Conservation (phyloP, 257 asterid genomes). For the Galeopsis tetrahit region DNA sequence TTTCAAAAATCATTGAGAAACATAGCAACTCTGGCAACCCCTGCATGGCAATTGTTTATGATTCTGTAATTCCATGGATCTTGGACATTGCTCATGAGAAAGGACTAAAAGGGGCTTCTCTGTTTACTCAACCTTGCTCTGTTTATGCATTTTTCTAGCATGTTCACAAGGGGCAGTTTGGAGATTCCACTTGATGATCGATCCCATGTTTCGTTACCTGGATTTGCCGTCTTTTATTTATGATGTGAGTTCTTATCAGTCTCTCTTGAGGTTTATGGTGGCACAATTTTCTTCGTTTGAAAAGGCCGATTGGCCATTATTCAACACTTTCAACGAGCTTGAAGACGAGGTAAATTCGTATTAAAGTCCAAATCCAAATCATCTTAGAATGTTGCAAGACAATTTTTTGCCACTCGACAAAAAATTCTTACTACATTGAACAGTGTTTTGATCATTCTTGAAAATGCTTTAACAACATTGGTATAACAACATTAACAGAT, state of each 20-base stretch:
- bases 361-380: background rate
- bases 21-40: constrained; percentile 12
- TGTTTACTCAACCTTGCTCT: constrained; percentile 45
- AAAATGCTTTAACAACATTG: constrained; percentile 2
- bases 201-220: constrained; percentile 35
- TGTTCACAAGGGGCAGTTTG: constrained; percentile 33
- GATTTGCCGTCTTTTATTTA: constrained; percentile 51
- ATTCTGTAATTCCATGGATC: constrained; percentile 41
- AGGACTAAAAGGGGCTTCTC: constrained; percentile 48
- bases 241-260: constrained; percentile 26
- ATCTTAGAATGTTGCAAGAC: background rate
- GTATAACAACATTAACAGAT: constrained; percentile 28
- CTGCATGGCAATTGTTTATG: constrained; percentile 37
- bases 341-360: constrained; percentile 49
- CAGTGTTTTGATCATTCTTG: background rate
- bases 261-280: constrained; percentile 28
- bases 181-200: constrained; percentile 32
- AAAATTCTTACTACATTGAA: background rate
- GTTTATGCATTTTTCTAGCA: constrained; percentile 38
- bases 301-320: constrained; percentile 66
- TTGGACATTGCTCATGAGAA: constrained; percentile 42
- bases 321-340: constrained; percentile 63
- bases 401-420: background rate
- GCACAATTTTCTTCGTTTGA: constrained; percentile 39
- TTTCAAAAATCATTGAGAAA: constrained; percentile 32